A percentile compares a stretch with the other conserved stretches of the same genome.
Evolutionary conservation across 768 basidiomycete species (phyloP).

Genomic region (Crucibulum laeve): DNA sequence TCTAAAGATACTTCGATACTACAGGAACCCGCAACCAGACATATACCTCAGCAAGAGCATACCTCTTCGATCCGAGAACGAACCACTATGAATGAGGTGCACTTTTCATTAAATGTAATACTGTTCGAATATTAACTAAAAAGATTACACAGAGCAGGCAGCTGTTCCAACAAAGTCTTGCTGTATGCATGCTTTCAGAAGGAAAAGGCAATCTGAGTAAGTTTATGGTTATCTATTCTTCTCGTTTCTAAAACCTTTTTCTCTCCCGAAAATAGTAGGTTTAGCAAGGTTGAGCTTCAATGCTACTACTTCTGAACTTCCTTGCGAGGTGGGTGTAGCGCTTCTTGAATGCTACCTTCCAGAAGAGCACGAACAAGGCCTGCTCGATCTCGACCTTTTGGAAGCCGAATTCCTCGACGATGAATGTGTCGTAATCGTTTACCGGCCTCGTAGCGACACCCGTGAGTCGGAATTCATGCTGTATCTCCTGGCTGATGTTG

Average conservation of each 20-base stretch:
- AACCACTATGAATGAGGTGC: slow-evolving; percentile 52
- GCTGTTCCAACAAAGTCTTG: slow-evolving; percentile 51
- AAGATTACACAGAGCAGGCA: slow-evolving; percentile 33
- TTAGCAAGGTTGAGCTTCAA: slow-evolving; percentile 7
- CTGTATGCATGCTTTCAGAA: slow-evolving; percentile 37
- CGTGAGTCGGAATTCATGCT: slow-evolving; percentile 37
- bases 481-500: slow-evolving; percentile 25
- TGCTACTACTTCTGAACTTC: slow-evolving; percentile 12
- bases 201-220: slow-evolving; percentile 9
- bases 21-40: slow-evolving; percentile 27
- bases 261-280: slow-evolving; percentile 4
- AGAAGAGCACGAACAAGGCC: slow-evolving; percentile 31
- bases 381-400: slow-evolving; percentile 46
- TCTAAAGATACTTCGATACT: slow-evolving; percentile 19
- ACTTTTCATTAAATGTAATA: slow-evolving; percentile 16
- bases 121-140: slow-evolving; percentile 22
- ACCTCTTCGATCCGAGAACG: slow-evolving; percentile 49
- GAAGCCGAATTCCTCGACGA: slow-evolving; percentile 81
- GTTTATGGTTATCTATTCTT: not conserved
- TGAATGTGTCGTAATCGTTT: slow-evolving; percentile 60
- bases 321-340: slow-evolving; percentile 41
- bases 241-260: not conserved
- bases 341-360: slow-evolving; percentile 52
- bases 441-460: slow-evolving; percentile 40
- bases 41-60: slow-evolving; percentile 20